These are phyloP conservation scores for Eruca vesicaria DNA, from an alignment of 441 rosid genomes.

Conservation along the genomic window DNA sequence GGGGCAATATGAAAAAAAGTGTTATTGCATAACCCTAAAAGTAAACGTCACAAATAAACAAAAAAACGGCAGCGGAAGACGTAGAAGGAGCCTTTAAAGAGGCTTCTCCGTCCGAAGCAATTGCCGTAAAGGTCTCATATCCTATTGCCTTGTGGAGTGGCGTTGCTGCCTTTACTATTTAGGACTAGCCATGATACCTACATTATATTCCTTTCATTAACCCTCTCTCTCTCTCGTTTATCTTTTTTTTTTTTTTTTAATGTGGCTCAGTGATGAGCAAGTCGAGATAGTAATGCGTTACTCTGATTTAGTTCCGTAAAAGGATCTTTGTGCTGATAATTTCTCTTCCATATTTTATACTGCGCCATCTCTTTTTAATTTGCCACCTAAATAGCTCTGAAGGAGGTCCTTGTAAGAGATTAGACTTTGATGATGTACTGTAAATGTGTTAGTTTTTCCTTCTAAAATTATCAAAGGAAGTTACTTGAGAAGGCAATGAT, in stretches of 20 bases:
- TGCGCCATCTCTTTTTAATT: neutral
- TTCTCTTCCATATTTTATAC: neutral
- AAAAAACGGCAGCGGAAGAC: conserved; percentile 18
- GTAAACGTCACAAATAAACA: conserved; percentile 36
- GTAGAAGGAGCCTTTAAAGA: conserved; percentile 39
- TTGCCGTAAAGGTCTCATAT: conserved; percentile 41
- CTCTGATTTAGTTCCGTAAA: neutral
- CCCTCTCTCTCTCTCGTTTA: neutral
- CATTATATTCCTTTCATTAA: neutral
- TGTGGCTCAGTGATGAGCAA: neutral
- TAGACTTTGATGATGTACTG: neutral
- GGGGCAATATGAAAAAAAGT: neutral
- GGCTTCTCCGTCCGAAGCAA: conserved; percentile 40
- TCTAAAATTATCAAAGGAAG: neutral
- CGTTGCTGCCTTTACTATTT: conserved; percentile 54
- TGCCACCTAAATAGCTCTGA: neutral
- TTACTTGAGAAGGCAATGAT: neutral
- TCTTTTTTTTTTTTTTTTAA: neutral
- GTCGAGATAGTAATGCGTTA: neutral
- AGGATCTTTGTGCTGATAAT: neutral
- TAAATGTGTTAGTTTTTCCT: neutral
- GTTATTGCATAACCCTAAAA: conserved; percentile 22
- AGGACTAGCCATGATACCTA: conserved; percentile 55
- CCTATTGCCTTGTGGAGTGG: conserved; percentile 55
- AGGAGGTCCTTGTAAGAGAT: no score